phyloP scores from a whole-genome alignment of 2,329 filamentous ascomycete species.

The Tetracladium maxilliforme region DNA sequence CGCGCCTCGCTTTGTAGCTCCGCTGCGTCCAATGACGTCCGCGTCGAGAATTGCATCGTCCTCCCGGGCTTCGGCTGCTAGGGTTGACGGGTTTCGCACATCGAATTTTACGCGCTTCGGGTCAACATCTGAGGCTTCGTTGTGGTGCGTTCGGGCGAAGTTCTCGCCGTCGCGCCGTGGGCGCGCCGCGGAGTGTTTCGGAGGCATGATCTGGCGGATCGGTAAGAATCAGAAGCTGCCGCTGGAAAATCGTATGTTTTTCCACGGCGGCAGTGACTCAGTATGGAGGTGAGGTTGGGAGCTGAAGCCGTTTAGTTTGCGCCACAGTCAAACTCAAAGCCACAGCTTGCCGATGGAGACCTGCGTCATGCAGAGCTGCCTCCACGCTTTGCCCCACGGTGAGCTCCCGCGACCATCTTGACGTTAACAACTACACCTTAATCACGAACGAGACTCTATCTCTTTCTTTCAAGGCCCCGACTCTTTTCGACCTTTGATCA shows the following conservation, averaged over 20 bases:
- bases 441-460: no score
- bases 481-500: no score
- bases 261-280: no score
- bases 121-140: slow-evolving; percentile 27
- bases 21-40: slow-evolving; percentile 72
- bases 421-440: no score
- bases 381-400: no score
- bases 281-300: neutral
- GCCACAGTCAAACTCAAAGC: no score
- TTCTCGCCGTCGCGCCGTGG: slow-evolving; percentile 75
- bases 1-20: slow-evolving; percentile 74
- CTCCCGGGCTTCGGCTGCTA: slow-evolving; percentile 68
- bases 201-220: no score
- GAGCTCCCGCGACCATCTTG: no score
- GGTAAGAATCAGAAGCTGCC: no score
- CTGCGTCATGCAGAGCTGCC: neutral
- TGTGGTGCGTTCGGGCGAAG: slow-evolving; percentile 61
- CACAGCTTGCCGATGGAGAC: no score
- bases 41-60: slow-evolving; percentile 71
- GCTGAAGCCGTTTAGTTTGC: neutral
- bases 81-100: slow-evolving; percentile 80
- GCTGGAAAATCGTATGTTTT: no score
- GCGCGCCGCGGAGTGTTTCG: slow-evolving; percentile 53
- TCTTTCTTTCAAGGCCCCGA: no score
- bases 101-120: slow-evolving; percentile 85